phyloP scores from a whole-genome alignment of 2,329 filamentous ascomycete genomes.

The Leptosphaerulina australis region DNA sequence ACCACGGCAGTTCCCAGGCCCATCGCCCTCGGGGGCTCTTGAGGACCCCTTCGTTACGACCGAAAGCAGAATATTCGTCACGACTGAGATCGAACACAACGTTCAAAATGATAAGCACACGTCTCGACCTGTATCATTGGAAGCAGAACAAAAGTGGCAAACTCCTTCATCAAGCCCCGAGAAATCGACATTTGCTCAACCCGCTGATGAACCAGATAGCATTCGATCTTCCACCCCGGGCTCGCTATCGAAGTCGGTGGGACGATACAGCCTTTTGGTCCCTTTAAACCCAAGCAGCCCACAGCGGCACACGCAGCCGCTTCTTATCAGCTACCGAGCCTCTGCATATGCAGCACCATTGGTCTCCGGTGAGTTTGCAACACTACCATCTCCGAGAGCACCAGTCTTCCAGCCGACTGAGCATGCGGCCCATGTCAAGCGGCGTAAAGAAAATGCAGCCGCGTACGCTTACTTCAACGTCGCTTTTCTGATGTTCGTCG shows the following conservation, averaged over 20 bases:
- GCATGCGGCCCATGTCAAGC: background rate
- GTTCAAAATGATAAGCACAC: slow-evolving; percentile 53
- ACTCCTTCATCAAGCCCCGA: slow-evolving; percentile 40
- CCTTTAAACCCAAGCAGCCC: background rate
- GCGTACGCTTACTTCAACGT: slow-evolving; percentile 74
- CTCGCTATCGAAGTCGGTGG: background rate
- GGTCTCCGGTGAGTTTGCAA: slow-evolving; percentile 1
- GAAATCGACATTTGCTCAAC: slow-evolving; percentile 11
- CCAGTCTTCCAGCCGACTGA: background rate
- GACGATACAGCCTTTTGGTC: background rate
- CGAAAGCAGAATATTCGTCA: slow-evolving; percentile 53
- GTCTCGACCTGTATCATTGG: slow-evolving; percentile 10
- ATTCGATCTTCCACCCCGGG: background rate
- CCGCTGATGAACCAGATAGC: background rate
- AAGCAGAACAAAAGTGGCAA: slow-evolving; percentile 30
- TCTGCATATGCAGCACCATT: slow-evolving; percentile 19
- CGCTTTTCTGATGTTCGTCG: slow-evolving; percentile 72
- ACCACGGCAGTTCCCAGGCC: slow-evolving; percentile 12
- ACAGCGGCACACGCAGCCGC: background rate
- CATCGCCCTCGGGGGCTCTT: background rate
- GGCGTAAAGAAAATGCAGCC: slow-evolving; percentile 52
- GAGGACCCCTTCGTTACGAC: slow-evolving; percentile 44
- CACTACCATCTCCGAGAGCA: background rate
- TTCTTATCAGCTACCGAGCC: slow-evolving; percentile 15
- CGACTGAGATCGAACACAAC: slow-evolving; percentile 68